Evolutionary conservation across 2,329 filamentous ascomycete species (phyloP).

Genomic region (Nectriaceae sp.): DNA sequence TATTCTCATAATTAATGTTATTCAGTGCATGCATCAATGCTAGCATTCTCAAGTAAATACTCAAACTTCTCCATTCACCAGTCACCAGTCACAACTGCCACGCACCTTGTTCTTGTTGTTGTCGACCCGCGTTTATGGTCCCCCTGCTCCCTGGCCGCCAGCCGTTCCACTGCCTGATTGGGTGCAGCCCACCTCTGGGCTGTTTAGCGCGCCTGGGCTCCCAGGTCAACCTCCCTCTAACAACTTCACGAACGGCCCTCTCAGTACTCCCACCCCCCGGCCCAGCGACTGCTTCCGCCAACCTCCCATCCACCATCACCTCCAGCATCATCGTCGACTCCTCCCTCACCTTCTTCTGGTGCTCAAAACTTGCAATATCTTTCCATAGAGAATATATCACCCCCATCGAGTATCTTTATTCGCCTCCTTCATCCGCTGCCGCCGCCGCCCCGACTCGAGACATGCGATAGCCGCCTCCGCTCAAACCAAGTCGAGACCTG

Average conservation of each 20-base stretch:
- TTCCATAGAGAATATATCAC: background rate
- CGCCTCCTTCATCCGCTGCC: constrained; percentile 11
- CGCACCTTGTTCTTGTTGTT: constrained; percentile 20
- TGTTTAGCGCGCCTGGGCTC: constrained; percentile 25
- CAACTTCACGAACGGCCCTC: background rate
- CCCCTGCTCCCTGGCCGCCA: constrained; percentile 14
- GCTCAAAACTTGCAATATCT: background rate
- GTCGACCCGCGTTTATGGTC: constrained; percentile 15
- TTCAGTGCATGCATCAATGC: too few species aligned
- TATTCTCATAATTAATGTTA: background rate
- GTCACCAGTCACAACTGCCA: background rate
- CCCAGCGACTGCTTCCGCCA: background rate
- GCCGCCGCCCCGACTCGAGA: constrained; percentile 17
- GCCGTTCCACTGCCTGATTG: constrained; percentile 21
- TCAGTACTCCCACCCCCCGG: background rate
- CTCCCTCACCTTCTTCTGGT: background rate
- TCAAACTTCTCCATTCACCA: background rate
- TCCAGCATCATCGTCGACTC: background rate
- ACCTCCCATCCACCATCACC: constrained; percentile 2
- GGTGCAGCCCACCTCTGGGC: constrained; percentile 4
- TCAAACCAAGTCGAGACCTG: constrained; percentile 23
- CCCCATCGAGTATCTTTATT: background rate
- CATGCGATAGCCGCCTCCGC: constrained; percentile 28
- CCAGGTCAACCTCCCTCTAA: constrained; percentile 31
- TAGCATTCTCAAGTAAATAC: too few species aligned